Conservation (phyloP, 495 filamentous ascomycete genomes). For the Aspergillus cristatus region DNA sequence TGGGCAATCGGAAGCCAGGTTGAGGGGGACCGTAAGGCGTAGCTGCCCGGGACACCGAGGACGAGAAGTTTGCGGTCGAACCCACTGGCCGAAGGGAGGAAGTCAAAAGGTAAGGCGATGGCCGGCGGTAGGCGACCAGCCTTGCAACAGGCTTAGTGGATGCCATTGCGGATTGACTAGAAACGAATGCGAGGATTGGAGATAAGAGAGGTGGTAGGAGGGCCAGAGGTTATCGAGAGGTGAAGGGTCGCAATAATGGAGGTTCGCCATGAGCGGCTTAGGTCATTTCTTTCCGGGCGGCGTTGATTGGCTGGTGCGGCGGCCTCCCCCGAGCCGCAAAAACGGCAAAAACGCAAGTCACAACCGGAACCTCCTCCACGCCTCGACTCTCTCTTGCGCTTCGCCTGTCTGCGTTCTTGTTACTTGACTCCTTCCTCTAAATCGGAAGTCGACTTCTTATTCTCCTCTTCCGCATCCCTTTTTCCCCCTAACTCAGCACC, state of each 20-base stretch:
- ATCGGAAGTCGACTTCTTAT: constrained; percentile 3
- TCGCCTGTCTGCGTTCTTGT: constrained; percentile 11
- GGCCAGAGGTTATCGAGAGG: constrained; percentile 10
- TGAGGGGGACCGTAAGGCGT: constrained; percentile 70
- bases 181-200: constrained; percentile 7
- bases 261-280: constrained; percentile 30
- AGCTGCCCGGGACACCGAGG: constrained; percentile 50
- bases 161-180: constrained; percentile 36
- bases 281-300: constrained; percentile 37
- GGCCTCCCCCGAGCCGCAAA: constrained; percentile 24
- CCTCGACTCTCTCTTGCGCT: constrained; percentile 11
- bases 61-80: constrained; percentile 52
- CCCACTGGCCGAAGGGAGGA: constrained; percentile 30
- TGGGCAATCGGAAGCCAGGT: constrained; percentile 63
- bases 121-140: constrained; percentile 43
- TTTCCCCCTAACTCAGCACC: constrained; percentile 13
- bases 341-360: constrained; percentile 1
- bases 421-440: constrained; percentile 4
- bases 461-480: constrained; percentile 8
- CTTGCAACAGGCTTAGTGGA: constrained; percentile 41
- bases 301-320: constrained; percentile 38
- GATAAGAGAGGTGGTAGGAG: constrained; percentile 15
- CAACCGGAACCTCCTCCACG: constrained; percentile 13
- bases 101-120: constrained; percentile 13
- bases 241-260: constrained; percentile 19